Evolutionary conservation across 805 yeast species (phyloP), one percentile per base, ranked within the genome.

Genomic region (Kockiozyma suomiensis): DNA sequence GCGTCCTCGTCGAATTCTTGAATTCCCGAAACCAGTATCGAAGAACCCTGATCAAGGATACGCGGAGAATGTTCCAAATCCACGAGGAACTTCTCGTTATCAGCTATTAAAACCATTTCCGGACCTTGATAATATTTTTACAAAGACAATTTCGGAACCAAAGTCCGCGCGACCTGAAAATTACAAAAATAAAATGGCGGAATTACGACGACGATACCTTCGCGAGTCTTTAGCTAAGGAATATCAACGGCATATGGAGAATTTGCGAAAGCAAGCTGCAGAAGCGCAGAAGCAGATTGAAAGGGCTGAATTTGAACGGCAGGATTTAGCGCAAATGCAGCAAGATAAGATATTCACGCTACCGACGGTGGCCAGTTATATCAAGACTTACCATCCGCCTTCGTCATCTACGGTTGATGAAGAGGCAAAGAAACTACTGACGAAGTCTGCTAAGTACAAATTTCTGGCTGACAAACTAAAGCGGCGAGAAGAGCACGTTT

Each of bases 331-430:
- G 13, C 21, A 30, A 42, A 43, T 41, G 35, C 13, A 23, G 49
- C 51, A 49, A 38, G 56, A 54, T 19, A 54, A 43, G 30, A 21
- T 59, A 10, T 56, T 59, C 30, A 50, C 64, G 10, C 33, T 59
- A 7, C 64, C 64, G 30, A 59, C 64, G 4, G 32, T 59, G 15
- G 38, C 47, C 32, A 35, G 50, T 13, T 59, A 45, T 25, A 40
- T 59, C 37, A 47, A 46, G 52, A 46, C 38, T 7, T 59, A 56
- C 42, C 56, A 50, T 37, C 48, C 64, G 19, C 52, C 52, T 17
- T 19, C 30, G 1, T 7, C 38, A 5, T 13, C 38, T 17, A 15
- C 7, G 10, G 40, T 15, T 7, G 58, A 41, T 4, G 41, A 33
- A 19, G 50, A 38, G 35, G 48, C 55, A 4, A 15, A 41, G 35